A percentile compares a stretch with the other conserved stretches of the same genome.
Conservation (phyloP, 192 early-diverging fungal genomes). For the Chytriomyces sp. region DNA sequence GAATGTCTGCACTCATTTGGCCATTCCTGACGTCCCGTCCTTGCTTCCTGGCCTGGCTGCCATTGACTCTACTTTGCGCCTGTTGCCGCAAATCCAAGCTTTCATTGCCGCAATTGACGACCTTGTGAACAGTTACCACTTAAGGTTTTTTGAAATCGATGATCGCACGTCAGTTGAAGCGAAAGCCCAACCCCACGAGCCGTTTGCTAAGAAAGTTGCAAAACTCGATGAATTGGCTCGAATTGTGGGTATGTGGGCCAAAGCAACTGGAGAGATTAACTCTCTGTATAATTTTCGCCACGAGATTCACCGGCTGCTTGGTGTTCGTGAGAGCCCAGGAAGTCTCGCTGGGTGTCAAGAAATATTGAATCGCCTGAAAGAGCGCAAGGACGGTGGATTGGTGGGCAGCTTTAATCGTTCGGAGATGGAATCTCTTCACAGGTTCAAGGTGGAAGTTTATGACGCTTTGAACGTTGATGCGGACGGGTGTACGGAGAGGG, state of each 20-base stretch:
- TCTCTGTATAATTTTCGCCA: constrained; percentile 1
- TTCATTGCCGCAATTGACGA: constrained; percentile 10
- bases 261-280: not conserved
- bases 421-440: not conserved
- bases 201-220: not conserved
- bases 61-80: constrained; percentile 18
- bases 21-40: constrained; percentile 16
- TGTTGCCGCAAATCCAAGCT: constrained; percentile 20
- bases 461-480: not conserved
- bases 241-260: constrained; percentile 12
- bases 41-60: constrained; percentile 21
- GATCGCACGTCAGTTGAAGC: too few species aligned
- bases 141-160: not conserved
- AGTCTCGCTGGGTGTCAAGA: constrained; percentile 6
- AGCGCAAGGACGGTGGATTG: not conserved
- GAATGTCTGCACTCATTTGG: constrained; percentile 6
- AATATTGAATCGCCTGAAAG: constrained; percentile 2
- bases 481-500: not conserved
- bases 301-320: not conserved
- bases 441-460: not conserved
- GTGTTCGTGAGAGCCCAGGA: constrained; percentile 9
- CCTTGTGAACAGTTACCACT: constrained; percentile 14
- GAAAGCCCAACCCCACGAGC: too few species aligned
- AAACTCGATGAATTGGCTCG: constrained; percentile 2
- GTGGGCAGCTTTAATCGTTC: not conserved